Percentiles rank a stretch among this genome's conserved stretches.
phyloP scores from a whole-genome alignment of 805 yeast genomes.

The Suhomyces pyralidae region DNA sequence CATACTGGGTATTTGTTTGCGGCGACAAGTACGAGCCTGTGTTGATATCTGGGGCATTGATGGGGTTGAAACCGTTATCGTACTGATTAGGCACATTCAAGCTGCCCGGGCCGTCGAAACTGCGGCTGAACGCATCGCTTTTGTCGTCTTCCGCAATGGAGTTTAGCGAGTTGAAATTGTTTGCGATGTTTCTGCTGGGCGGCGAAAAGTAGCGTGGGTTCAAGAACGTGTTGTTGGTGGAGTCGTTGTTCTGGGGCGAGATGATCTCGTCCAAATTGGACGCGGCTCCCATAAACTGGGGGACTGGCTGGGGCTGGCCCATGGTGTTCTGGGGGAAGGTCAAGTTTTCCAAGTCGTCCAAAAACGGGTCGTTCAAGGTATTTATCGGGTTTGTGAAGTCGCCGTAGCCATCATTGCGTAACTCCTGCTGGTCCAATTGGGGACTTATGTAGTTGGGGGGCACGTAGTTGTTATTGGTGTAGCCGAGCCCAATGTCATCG shows the following conservation, averaged over 20 bases:
- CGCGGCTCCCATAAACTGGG: slow-evolving; percentile 13
- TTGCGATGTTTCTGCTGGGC: slow-evolving; percentile 18
- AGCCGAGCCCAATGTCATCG: background rate
- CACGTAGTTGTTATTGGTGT: background rate
- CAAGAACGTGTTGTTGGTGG: slow-evolving; percentile 19
- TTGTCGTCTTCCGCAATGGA: slow-evolving; percentile 31
- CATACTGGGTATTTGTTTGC: slow-evolving; percentile 24
- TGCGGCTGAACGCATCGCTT: slow-evolving; percentile 29
- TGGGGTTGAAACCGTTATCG: slow-evolving; percentile 10
- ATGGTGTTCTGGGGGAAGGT: slow-evolving; percentile 7
- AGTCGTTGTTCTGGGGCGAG: slow-evolving; percentile 25
- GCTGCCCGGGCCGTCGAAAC: slow-evolving; percentile 27
- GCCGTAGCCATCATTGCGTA: background rate
- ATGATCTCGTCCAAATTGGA: slow-evolving; percentile 37
- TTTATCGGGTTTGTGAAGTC: slow-evolving; percentile 2
- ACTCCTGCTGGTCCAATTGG: background rate
- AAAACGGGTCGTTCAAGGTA: slow-evolving; percentile 25
- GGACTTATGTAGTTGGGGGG: background rate
- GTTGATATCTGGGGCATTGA: slow-evolving; percentile 16
- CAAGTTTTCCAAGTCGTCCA: slow-evolving; percentile 28
- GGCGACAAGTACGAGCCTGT: slow-evolving; percentile 36
- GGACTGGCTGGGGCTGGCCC: slow-evolving; percentile 1
- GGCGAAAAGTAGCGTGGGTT: slow-evolving; percentile 44
- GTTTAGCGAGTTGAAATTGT: slow-evolving; percentile 26
- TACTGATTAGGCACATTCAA: slow-evolving; percentile 21